Evolutionary conservation across 805 yeast species (phyloP).

Genomic region (Saturnispora serradocipensis): DNA sequence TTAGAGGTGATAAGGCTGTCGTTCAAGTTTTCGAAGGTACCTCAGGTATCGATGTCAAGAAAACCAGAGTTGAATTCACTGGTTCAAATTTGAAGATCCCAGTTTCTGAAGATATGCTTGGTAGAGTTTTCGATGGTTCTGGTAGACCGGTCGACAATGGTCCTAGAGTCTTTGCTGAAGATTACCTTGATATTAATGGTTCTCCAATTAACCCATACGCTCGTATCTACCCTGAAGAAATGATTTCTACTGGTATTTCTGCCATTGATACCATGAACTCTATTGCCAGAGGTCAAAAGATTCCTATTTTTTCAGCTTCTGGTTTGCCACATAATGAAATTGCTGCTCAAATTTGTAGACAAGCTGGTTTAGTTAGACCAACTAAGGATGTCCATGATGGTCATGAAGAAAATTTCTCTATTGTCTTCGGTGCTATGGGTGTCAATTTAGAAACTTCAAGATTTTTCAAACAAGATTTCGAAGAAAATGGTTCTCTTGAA

Average conservation of each 20-base stretch:
- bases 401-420: slow-evolving; percentile 98
- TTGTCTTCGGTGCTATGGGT: slow-evolving; percentile 99
- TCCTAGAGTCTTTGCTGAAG: slow-evolving; percentile 97
- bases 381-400: slow-evolving; percentile 99
- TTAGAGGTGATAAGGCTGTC: slow-evolving; percentile 92
- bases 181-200: slow-evolving; percentile 95
- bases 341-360: slow-evolving; percentile 99
- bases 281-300: slow-evolving; percentile 99
- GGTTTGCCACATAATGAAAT: slow-evolving; percentile 99
- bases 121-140: slow-evolving; percentile 97
- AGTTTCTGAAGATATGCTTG: slow-evolving; percentile 94
- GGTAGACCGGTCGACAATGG: slow-evolving; percentile 98
- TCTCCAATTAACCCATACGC: slow-evolving; percentile 98
- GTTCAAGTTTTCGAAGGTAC: slow-evolving; percentile 99
- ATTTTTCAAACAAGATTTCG: slow-evolving; percentile 98
- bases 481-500: slow-evolving; percentile 96
- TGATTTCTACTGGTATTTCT: slow-evolving; percentile 98
- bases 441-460: slow-evolving; percentile 97
- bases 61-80: slow-evolving; percentile 94
- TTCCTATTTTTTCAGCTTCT: slow-evolving; percentile 97
- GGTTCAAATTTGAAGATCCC: slow-evolving; percentile 90
- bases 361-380: slow-evolving; percentile 98
- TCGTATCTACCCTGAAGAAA: slow-evolving; percentile 98
- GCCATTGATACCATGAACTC: slow-evolving; percentile 99
- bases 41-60: slow-evolving; percentile 96